Conservation (phyloP, 2,329 filamentous ascomycete species). For the Hypoxylon sp. region DNA sequence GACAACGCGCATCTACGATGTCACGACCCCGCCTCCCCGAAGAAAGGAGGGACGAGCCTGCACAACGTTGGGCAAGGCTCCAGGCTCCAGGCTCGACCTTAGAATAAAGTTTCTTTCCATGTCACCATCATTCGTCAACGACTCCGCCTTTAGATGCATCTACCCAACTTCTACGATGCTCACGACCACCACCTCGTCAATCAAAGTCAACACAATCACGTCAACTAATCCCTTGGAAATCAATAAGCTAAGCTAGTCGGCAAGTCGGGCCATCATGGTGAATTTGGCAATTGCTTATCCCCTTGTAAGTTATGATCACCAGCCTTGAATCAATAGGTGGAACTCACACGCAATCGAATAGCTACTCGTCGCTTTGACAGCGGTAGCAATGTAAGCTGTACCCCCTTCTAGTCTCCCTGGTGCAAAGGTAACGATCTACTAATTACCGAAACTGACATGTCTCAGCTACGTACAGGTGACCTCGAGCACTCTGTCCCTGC, state of each 20-base stretch:
- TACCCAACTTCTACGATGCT: neutral
- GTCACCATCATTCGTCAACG: neutral
- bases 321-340: neutral
- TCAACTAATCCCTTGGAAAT: neutral
- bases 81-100: neutral
- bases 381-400: constrained; percentile 40
- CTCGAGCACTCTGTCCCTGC: constrained; percentile 49
- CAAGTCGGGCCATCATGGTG: constrained; percentile 19
- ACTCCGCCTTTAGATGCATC: neutral
- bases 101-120: constrained; percentile 3
- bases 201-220: neutral
- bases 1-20: constrained; percentile 10
- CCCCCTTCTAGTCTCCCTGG: constrained; percentile 6
- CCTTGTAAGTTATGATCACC: constrained; percentile 18
- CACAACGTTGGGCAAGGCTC: constrained; percentile 4
- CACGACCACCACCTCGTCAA: neutral
- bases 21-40: constrained; percentile 1
- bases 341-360: constrained; percentile 24
- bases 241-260: neutral
- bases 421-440: too few relatives aligned
- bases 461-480: constrained; percentile 50
- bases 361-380: constrained; percentile 31
- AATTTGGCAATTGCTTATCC: constrained; percentile 15
- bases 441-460: constrained; percentile 9
- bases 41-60: neutral